Percentiles rank a stretch among this genome's conserved stretches.
Evolutionary conservation across 202 grass and related monocot genomes (phyloP).

Genomic region (Saccharum hybrid): DNA sequence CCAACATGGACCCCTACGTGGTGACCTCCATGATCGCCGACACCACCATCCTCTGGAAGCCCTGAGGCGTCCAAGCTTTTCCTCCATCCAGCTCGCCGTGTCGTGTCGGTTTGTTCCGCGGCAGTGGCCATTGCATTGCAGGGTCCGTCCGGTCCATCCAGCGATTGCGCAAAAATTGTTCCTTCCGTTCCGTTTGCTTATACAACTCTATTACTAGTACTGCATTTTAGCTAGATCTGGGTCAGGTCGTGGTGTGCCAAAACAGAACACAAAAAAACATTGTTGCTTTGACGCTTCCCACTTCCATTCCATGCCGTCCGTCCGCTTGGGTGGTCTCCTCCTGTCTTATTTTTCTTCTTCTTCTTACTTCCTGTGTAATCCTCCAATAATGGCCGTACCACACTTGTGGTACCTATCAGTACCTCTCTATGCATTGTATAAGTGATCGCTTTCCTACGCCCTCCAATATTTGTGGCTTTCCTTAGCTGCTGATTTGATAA

Average conservation of each 20-base stretch:
- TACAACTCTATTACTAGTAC: background rate
- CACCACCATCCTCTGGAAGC: constrained; percentile 86
- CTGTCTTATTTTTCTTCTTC: too few relatives aligned
- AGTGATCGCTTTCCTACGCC: background rate
- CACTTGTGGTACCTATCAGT: constrained; percentile 31
- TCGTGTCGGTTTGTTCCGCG: background rate
- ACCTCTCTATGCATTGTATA: background rate
- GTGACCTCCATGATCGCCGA: constrained; percentile 93
- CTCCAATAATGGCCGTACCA: constrained; percentile 57
- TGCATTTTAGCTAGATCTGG: constrained; percentile 43
- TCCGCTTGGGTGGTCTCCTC: constrained; percentile 35
- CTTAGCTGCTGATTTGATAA: background rate
- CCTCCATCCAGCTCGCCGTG: background rate
- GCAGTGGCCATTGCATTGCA: background rate
- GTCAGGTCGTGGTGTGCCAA: constrained; percentile 31
- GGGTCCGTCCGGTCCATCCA: background rate
- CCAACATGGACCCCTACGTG: constrained; percentile 97
- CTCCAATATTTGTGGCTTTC: constrained; percentile 15
- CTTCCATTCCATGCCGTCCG: constrained; percentile 9
- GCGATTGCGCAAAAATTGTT: background rate
- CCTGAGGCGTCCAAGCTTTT: constrained; percentile 29
- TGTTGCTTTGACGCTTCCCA: constrained; percentile 39
- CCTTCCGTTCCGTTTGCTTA: constrained; percentile 15
- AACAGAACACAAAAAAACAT: background rate
- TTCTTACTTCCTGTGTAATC: constrained; percentile 45